Percentiles rank a stretch among this genome's conserved stretches.
Conservation (phyloP, 78 protist species). For the Speleostelium caveatum region DNA sequence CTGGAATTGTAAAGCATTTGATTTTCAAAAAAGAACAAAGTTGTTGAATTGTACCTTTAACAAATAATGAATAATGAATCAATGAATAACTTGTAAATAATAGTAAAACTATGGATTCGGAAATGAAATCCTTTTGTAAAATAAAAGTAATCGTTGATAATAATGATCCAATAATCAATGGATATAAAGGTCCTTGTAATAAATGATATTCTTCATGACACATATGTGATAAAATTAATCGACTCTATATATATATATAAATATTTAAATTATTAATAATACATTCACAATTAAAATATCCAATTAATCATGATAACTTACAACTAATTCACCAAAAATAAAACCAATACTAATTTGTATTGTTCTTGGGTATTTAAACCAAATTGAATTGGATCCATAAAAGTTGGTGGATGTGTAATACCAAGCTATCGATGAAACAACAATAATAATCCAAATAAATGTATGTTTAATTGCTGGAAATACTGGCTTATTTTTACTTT, state of each 20-base stretch:
- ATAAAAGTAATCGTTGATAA: slow-evolving; percentile 7
- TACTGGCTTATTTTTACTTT: slow-evolving; percentile 15
- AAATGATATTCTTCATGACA: slow-evolving; percentile 64
- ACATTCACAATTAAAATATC: neutral
- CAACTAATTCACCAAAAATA: slow-evolving; percentile 73
- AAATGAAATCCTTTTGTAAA: neutral
- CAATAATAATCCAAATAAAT: slow-evolving; percentile 45
- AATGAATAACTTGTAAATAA: neutral
- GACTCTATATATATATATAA: slow-evolving; percentile 29
- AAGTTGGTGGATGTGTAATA: slow-evolving; percentile 49
- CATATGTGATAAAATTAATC: slow-evolving; percentile 71
- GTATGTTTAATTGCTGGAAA: slow-evolving; percentile 58
- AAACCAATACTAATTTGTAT: slow-evolving; percentile 54
- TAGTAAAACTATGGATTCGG: slow-evolving; percentile 12
- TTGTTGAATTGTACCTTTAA: slow-evolving; percentile 40
- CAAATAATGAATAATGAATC: slow-evolving; percentile 37
- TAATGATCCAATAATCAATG: slow-evolving; percentile 40
- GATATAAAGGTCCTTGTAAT: slow-evolving; percentile 46
- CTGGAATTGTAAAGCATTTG: slow-evolving; percentile 42
- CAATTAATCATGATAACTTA: slow-evolving; percentile 10
- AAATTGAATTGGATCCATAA: slow-evolving; percentile 23
- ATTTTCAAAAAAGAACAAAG: slow-evolving; percentile 56
- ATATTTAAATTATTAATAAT: neutral
- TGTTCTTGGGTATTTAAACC: slow-evolving; percentile 48
- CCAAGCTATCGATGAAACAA: slow-evolving; percentile 49